Evolutionary conservation across 2,329 filamentous ascomycete genomes (phyloP), one percentile per base, ranked within the genome.

Genomic region (Cephalotrichum gorgonifer): DNA sequence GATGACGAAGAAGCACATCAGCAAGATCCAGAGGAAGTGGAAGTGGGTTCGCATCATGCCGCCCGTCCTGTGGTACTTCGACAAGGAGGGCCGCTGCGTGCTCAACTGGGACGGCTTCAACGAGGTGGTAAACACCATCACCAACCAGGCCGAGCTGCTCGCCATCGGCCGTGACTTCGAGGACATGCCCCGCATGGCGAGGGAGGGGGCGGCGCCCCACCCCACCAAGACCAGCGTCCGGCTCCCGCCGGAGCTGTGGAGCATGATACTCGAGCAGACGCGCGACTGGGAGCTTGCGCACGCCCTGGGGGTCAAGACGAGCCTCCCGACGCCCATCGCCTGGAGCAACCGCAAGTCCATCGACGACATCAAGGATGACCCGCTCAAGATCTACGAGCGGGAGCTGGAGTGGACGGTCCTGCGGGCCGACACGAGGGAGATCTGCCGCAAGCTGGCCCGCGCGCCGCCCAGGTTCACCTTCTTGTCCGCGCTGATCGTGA

Each of bases 271-370:
- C 41, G 86, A 94, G 54, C 81, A 84, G 53, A 79, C 89, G 1
- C 81, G 81, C 41, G 91, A 97, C 63, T 97, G 91, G 91, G 91
- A 96, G 65, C 73, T 94, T 20, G 86, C 91, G 9, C 83, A 83
- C 55, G 84, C 86, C 1, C 72, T 96, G 6, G 83, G 86, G 50
- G 78, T 96, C 42, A 91, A 86, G 59, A 88, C 88, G 1, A 88
- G 79, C 49, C 70, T 95, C 6, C 76, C 80, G 1, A 79, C 83
- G 52, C 89, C 91, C 1, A 54, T 64, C 4, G 79, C 86, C 55
- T 95, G 89, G 88, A 64, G 64, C 11, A 61, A 67, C 25, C 74
- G 78, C 54, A 78, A 84, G 27, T 74, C 76, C 35, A 68, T 76
- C 35, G 72, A 78, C 11, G 71, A 75, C 43, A 80, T 87, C 56